Conservation (phyloP, 2,329 filamentous ascomycete species). For the Nectriaceae sp. region DNA sequence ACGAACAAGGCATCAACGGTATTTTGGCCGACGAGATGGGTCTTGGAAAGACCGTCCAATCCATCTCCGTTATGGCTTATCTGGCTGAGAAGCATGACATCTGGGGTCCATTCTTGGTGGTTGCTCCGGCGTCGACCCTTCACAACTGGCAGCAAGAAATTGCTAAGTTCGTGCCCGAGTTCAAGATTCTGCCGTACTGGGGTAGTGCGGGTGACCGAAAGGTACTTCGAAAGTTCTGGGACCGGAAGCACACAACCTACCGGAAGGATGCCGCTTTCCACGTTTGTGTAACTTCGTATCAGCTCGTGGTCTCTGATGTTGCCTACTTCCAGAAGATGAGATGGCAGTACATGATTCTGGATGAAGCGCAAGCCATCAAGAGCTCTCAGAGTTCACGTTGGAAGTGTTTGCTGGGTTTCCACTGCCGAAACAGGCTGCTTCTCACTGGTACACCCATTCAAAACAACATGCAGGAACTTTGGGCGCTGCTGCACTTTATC, state of each 20-base stretch:
- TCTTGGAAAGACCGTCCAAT: constrained; percentile 98
- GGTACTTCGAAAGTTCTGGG: constrained; percentile 97
- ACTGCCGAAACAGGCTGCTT: constrained; percentile 90
- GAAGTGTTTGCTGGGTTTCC: constrained; percentile 93
- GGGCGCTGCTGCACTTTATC: constrained; percentile 97
- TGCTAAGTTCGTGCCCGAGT: constrained; percentile 85
- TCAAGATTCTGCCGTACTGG: constrained; percentile 98
- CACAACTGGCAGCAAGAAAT: constrained; percentile 99
- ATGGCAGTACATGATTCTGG: constrained; percentile 99
- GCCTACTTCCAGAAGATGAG: constrained; percentile 99
- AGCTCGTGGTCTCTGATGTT: constrained; percentile 93
- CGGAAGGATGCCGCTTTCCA: constrained; percentile 92
- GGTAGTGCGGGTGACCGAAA: constrained; percentile 92
- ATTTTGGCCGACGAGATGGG: constrained; percentile 99
- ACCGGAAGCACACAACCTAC: constrained; percentile 95
- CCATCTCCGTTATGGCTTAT: constrained; percentile 98
- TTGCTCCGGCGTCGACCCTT: constrained; percentile 91
- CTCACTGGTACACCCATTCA: constrained; percentile 97
- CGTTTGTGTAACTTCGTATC: constrained; percentile 94
- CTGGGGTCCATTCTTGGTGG: constrained; percentile 96
- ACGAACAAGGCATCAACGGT: constrained; percentile 99
- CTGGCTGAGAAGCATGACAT: constrained; percentile 96
- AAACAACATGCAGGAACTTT: constrained; percentile 99
- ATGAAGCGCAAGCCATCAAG: constrained; percentile 98
- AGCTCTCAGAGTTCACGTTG: constrained; percentile 94